Percentiles rank a stretch among this genome's conserved stretches.
phyloP scores from a whole-genome alignment of 106 monocot genomes.

The Dendrobium officinale region DNA sequence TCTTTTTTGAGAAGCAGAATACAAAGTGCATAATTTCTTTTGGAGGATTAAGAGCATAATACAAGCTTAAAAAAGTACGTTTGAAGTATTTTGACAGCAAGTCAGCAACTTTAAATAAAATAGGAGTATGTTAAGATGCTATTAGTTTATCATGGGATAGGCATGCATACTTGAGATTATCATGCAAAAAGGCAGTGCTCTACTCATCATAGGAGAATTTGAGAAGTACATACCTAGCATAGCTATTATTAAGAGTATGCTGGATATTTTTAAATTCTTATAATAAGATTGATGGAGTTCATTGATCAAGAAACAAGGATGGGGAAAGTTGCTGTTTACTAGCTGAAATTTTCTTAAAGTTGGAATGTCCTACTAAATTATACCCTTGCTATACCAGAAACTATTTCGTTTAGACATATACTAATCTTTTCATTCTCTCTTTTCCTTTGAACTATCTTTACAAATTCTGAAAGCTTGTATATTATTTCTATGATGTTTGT shows the following conservation, averaged over 20 bases:
- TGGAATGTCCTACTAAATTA: neutral
- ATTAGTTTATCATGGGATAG: no score
- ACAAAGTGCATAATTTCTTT: no score
- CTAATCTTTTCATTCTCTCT: neutral
- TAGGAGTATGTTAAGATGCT: no score
- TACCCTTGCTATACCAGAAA: no score
- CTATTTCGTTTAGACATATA: neutral
- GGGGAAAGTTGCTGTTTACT: neutral
- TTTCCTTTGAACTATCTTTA: neutral
- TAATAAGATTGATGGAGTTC: neutral
- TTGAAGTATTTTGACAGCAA: no score
- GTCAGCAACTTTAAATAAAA: no score
- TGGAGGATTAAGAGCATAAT: no score
- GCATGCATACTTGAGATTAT: no score
- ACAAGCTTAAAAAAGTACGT: no score
- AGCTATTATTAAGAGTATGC: neutral
- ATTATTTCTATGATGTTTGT: neutral
- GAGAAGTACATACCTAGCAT: neutral
- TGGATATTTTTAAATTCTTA: neutral
- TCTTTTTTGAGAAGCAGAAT: no score
- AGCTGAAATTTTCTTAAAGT: neutral
- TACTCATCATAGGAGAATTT: neutral
- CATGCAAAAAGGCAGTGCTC: no score
- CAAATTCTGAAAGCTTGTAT: neutral
- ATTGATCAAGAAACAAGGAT: no score